Evolutionary conservation across 805 yeast genomes (phyloP).

Genomic region (Naumovozyma dairenensis): DNA sequence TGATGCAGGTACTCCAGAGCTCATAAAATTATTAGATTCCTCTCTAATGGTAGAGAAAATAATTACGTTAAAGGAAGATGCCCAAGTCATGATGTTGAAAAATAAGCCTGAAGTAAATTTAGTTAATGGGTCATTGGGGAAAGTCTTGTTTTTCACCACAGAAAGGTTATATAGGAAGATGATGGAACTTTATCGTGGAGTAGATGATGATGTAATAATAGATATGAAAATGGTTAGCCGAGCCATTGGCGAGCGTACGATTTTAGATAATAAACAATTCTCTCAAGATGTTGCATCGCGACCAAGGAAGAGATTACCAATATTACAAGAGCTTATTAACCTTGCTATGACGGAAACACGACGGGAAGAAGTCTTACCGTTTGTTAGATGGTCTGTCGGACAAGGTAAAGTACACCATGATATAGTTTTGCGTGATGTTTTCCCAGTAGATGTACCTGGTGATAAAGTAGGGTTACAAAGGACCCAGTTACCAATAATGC

Average conservation of each 20-base stretch:
- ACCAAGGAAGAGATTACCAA: constrained; percentile 11
- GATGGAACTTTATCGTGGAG: constrained; percentile 16
- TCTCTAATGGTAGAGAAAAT: constrained; percentile 62
- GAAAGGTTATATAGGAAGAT: constrained; percentile 16
- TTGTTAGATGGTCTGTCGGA: constrained; percentile 27
- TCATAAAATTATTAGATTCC: constrained; percentile 35
- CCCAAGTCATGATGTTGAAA: constrained; percentile 90
- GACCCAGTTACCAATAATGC: constrained; percentile 54
- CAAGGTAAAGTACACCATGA: constrained; percentile 20
- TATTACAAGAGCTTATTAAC: constrained; percentile 12
- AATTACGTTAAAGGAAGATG: constrained; percentile 64
- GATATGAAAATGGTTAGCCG: constrained; percentile 29
- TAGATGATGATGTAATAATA: constrained; percentile 20
- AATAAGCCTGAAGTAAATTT: constrained; percentile 58
- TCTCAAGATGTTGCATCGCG: constrained; percentile 18
- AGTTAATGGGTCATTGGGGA: constrained; percentile 90
- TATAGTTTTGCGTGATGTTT: constrained; percentile 33
- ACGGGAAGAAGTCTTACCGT: constrained; percentile 22
- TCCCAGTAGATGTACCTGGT: constrained; percentile 30
- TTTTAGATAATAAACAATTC: constrained; percentile 20
- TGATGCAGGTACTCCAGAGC: constrained; percentile 32
- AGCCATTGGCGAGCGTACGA: constrained; percentile 20
- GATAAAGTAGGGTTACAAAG: constrained; percentile 32
- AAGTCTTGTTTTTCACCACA: constrained; percentile 38
- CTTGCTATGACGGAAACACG: constrained; percentile 12